Conservation (phyloP, 176 grass and related monocot species). For the Themeda triandra region DNA sequence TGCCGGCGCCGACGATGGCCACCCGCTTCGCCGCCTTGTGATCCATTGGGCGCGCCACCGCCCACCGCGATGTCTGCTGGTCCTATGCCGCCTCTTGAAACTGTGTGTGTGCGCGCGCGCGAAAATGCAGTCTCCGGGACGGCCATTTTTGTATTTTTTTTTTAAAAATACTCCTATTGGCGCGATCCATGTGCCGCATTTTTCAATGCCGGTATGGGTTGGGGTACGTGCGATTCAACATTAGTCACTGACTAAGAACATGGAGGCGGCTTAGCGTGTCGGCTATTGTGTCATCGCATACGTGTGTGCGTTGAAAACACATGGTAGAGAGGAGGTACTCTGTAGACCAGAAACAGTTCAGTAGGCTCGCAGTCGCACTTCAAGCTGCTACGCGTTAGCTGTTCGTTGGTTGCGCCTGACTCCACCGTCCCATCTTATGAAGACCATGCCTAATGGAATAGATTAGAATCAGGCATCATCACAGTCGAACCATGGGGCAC, state of each 20-base stretch:
- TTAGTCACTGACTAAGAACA: not conserved
- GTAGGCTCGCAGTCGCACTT: too few species aligned
- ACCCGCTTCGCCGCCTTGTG: slow-evolving; percentile 55
- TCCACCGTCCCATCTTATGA: too few species aligned
- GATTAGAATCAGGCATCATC: too few species aligned
- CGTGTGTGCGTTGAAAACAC: not conserved
- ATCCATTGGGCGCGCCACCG: slow-evolving; percentile 12
- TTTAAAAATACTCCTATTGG: not conserved
- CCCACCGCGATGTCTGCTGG: not conserved
- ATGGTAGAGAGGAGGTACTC: not conserved
- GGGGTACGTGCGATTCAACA: not conserved
- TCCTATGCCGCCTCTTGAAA: not conserved
- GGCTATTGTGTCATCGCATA: not conserved
- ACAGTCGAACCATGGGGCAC: too few species aligned
- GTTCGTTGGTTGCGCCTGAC: too few species aligned
- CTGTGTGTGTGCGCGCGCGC: not conserved
- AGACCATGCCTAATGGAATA: too few species aligned
- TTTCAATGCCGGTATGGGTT: not conserved
- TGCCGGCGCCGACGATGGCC: slow-evolving; percentile 65
- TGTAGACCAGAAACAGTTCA: too few species aligned
- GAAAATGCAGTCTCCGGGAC: not conserved
- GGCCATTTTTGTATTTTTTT: not conserved
- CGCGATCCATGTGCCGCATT: not conserved
- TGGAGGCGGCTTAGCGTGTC: not conserved
- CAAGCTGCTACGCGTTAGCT: too few species aligned